Base-by-base conservation (phyloP, 2,329 filamentous ascomycete genomes). In the Clonostachys solani region DNA sequence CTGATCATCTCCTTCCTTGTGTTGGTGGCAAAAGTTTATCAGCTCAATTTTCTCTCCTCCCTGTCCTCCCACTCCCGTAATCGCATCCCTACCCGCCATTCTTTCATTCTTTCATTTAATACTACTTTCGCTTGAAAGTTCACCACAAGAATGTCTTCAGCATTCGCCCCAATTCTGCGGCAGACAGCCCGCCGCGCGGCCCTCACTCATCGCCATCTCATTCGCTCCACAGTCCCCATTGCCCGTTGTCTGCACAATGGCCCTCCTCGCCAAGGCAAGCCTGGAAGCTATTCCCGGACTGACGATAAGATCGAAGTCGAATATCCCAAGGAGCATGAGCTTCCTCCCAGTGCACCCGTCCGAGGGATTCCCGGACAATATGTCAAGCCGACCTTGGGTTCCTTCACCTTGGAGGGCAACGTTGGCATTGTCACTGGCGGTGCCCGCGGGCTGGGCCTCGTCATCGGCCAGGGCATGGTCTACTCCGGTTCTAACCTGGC, bases 381-480 rank as follows among this genome's bases (percentile, higher is more conserved):
- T 60, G 87, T 89, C 68, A 91, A 90, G 73, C 85, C 90, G 23
- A 95, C 91, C 0, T 79, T 96, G 29, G 84, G 88, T 34, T 83
- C 83, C 40, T 97, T 96, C 72, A 92, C 90, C 9, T 80, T 97
- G 34, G 87, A 95, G 63, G 87, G 84, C 51, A 86, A 85, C 61
- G 87, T 92, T 9, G 90, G 83, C 42, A 75, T 96, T 38, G 87
- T 97, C 37, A 97, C 92, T 1, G 92, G 92, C 45, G 92, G 92
- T 61, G 92, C 92, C 23, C 79, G 92, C 61, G 92, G 92, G 8
- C 69, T 97, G 49, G 92, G 92, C 37, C 74, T 96, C 51, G 91
- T 95, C 56, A 96, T 97, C 87, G 88, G 87, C 45, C 91, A 96
- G 72, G 91, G 88, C 42, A 81, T 96, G 67, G 87, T 96, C 46